Evolutionary conservation across 441 rosid genomes (phyloP), one percentile per base, ranked within the genome.

Genomic region (Jatropha multifida): DNA sequence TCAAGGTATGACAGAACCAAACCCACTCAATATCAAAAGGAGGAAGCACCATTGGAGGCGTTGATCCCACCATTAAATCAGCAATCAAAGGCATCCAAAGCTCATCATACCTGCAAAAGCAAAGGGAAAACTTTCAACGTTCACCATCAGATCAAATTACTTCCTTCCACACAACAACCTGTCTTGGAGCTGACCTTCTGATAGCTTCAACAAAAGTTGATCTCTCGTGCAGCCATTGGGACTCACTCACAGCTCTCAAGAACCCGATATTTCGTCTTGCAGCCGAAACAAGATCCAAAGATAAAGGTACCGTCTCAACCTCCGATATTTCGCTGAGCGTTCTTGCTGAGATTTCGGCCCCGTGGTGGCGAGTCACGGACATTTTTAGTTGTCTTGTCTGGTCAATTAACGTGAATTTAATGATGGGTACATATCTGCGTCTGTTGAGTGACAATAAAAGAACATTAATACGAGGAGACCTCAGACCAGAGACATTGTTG

Each of bases 11-110:
- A 73, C 97, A 94, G 78, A 92, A 90, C 97, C 97, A 94, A 83
- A 94, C 91, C 97, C 98, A 94, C 83, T 92, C 97, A 68, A 94
- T 69, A 86, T 94, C 98, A 58, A 94, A 69, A 49, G 98, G 98
- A 80, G 98, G 96, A 58, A 94, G 87, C 60, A 92, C 74, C 84
- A 90, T 73, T 0, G 96, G 91, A 67, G 93, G 87, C 75, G 81
- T 78, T 52, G 86, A 74, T 75, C 89, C 92, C 84, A 77, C 87
- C 79, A 84, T 85, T 77, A 90, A 83, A 87, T 90, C 95, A 82
- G 88, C 81, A 77, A 91, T 83, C 88, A 94, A 83, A 80, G 97
- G 98, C 97, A 94, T 89, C 98, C 98, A 94, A 3, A 94, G 84
- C 86, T 89, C 89, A 48, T 94, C 96, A 73, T 94, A 94, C 88